Evolutionary conservation across 345 rosid genomes (phyloP).

Genomic region (Rhodamnia rubescens): DNA sequence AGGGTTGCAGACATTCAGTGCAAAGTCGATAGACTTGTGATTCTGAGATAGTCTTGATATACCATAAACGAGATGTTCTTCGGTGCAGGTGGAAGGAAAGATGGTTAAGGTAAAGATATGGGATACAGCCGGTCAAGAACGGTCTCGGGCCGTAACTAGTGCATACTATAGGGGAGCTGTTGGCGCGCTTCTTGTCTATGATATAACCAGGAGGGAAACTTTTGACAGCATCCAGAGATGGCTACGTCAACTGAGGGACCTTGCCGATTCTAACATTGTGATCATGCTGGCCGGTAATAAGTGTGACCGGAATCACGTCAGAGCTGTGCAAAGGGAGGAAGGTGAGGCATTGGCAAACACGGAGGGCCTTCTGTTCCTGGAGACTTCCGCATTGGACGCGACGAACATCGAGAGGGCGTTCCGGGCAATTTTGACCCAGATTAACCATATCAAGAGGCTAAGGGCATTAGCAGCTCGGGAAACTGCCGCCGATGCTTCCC

Average conservation of each 20-base stretch:
- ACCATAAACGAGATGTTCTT: neutral
- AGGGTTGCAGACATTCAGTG: neutral
- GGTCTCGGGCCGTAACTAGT: constrained; percentile 62
- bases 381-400: constrained; percentile 66
- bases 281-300: constrained; percentile 81
- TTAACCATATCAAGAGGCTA: constrained; percentile 59
- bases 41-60: neutral
- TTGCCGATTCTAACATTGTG: constrained; percentile 70
- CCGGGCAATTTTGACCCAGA: constrained; percentile 52
- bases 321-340: constrained; percentile 51
- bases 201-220: constrained; percentile 72
- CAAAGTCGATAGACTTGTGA: neutral
- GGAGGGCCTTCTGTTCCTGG: constrained; percentile 65
- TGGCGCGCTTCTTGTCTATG: constrained; percentile 72
- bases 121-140: constrained; percentile 82
- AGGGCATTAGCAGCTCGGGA: constrained; percentile 64
- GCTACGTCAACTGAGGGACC: constrained; percentile 69
- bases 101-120: constrained; percentile 80
- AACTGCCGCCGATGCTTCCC: constrained; percentile 32
- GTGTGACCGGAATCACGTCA: constrained; percentile 55
- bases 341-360: constrained; percentile 47
- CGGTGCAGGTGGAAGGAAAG: constrained; percentile 62
- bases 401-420: constrained; percentile 67
- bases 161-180: constrained; percentile 79
- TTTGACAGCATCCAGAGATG: constrained; percentile 58